These are phyloP conservation scores for Aspergillus fructus DNA, from an alignment of 2,329 filamentous ascomycete species.

Conservation along the genomic window DNA sequence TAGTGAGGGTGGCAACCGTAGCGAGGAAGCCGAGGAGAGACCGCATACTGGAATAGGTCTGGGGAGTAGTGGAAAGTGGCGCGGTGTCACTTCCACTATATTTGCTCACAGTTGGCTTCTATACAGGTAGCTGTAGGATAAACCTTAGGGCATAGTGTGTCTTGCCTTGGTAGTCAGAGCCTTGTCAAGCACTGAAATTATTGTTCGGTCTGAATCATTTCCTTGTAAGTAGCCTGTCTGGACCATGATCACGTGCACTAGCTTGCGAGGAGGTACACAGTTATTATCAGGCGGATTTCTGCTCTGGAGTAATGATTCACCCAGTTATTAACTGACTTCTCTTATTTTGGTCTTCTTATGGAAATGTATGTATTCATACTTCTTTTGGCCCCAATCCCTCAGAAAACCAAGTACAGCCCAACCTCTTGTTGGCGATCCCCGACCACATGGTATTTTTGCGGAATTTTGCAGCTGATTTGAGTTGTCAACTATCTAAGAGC, in stretches of 20 bases:
- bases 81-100: background rate
- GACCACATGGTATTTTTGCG: background rate
- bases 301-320: too few relatives aligned
- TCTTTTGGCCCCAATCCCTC: background rate
- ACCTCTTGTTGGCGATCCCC: background rate
- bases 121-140: background rate
- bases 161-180: background rate
- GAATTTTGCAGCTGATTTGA: background rate
- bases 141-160: background rate
- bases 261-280: too few relatives aligned
- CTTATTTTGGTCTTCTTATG: background rate
- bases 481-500: background rate
- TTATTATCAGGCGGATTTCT: too few relatives aligned
- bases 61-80: background rate
- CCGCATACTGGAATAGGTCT: constrained; percentile 25
- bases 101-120: background rate
- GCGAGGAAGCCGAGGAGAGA: constrained; percentile 27
- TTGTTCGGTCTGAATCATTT: background rate
- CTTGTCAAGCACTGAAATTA: background rate
- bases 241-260: background rate
- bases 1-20: constrained; percentile 24
- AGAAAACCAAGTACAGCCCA: background rate
- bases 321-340: background rate
- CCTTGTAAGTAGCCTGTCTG: too few relatives aligned
- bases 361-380: background rate